Evolutionary conservation across 768 basidiomycete species (phyloP), one percentile per base, ranked within the genome.

Genomic region (Lanmaoa rubissima): DNA sequence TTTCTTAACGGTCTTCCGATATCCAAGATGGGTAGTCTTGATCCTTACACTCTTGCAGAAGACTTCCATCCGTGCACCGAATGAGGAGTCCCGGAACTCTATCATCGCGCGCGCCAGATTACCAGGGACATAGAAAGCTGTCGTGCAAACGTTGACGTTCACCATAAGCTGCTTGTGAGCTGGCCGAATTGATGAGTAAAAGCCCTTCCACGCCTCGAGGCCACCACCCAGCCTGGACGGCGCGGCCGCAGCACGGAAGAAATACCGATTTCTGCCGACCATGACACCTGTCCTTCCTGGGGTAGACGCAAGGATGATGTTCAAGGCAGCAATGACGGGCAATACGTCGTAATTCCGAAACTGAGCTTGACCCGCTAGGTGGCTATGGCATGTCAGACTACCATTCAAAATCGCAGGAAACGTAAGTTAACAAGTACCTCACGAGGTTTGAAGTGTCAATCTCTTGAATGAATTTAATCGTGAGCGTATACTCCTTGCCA

Each of bases 1-100:
- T 3, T 69, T 69, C 68, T 86, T 87, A 56, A 93, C 78, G 0
- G 85, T 84, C 73, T 90, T 92, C 65, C 76, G 82, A 64, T 90
- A 87, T n/a, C 84, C 83, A 14, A 93, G 76, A 70, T 92, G 90
- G 2, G 69, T 78, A 1, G 89, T 83, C 66, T 76, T 78, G 46
- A 93, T 74, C 39, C 91, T 76, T 3, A 92, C 78, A 9, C 87
- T 81, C 57, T 78, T 83, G 40, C 82, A 85, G 60, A 90, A 92
- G 0, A 72, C 81, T n/a, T 75, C 75, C 35, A 78, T 65, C 26
- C 84, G 80, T 4, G 83, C 88, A 13, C 84, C 83, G 58, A 82
- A 86, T 57, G 80, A 84, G 5, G 79, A 76, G 1, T 76, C 62
- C 26, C 65, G 60, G 63, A 82, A 82, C 11, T 67, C 66, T 14